Conservation (phyloP, 257 asterid species). For the Solanum medicagineum region DNA sequence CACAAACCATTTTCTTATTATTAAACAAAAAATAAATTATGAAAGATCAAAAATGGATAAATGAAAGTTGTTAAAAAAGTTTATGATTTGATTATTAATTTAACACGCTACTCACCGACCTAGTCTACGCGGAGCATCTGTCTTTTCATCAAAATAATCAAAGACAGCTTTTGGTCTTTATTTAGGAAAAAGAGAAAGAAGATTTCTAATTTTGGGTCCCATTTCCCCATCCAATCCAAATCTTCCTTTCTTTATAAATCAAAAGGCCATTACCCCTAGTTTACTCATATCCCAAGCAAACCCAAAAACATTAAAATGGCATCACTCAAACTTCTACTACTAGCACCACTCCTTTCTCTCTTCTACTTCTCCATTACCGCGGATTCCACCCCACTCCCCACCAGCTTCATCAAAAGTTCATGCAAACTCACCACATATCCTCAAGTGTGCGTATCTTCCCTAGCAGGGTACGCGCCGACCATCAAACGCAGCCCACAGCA, state of each 20-base stretch:
- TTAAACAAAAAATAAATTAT: no score
- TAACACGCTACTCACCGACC: not conserved
- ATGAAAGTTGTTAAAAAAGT: no score
- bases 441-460: not conserved
- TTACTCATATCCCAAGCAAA: no score
- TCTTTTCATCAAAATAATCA: not conserved
- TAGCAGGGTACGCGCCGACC: not conserved
- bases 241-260: not conserved
- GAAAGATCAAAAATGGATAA: no score
- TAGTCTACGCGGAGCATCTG: not conserved
- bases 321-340: not conserved
- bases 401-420: slow-evolving; percentile 3
- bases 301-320: slow-evolving; percentile 2
- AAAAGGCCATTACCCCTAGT: no score
- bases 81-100: no score
- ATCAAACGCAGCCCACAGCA: slow-evolving; percentile 7
- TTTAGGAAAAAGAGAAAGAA: not conserved
- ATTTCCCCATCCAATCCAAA: not conserved
- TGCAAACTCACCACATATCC: slow-evolving; percentile 13
- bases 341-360: not conserved
- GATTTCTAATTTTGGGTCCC: not conserved
- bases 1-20: no score
- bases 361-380: not conserved
- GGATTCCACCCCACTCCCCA: not conserved
- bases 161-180: not conserved